Evolutionary conservation across 2,329 filamentous ascomycete genomes (phyloP).

Genomic region (Aureobasidium sp.): DNA sequence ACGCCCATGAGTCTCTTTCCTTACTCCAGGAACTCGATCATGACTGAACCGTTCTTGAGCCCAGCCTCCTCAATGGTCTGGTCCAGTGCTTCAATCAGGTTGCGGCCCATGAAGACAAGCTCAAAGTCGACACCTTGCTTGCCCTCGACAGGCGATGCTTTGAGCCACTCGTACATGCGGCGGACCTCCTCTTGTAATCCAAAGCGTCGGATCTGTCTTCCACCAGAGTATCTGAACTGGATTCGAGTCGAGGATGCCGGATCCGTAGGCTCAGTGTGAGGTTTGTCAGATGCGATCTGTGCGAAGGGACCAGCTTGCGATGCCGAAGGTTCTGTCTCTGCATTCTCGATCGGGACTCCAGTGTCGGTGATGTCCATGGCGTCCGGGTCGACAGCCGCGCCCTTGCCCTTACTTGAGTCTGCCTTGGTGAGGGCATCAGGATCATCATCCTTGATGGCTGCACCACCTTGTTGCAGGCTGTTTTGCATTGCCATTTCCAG

Average conservation of each 20-base stretch:
- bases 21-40: slow-evolving; percentile 67
- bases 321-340: slow-evolving; percentile 24
- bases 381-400: slow-evolving; percentile 42
- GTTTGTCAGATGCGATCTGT: slow-evolving; percentile 62
- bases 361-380: slow-evolving; percentile 27
- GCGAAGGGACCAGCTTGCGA: slow-evolving; percentile 50
- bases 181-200: slow-evolving; percentile 66
- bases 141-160: slow-evolving; percentile 75
- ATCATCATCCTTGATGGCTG: slow-evolving; percentile 57
- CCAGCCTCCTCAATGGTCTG: slow-evolving; percentile 69
- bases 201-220: slow-evolving; percentile 84
- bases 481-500: slow-evolving; percentile 87
- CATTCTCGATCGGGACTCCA: slow-evolving; percentile 18
- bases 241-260: slow-evolving; percentile 74
- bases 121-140: slow-evolving; percentile 77
- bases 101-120: slow-evolving; percentile 78
- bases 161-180: slow-evolving; percentile 93
- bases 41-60: slow-evolving; percentile 86
- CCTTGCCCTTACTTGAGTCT: slow-evolving; percentile 41
- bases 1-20: background rate
- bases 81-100: slow-evolving; percentile 70
- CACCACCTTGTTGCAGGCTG: slow-evolving; percentile 52
- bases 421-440: slow-evolving; percentile 82
- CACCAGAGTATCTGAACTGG: slow-evolving; percentile 81
- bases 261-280: slow-evolving; percentile 72